phyloP scores from a whole-genome alignment of 345 rosid genomes.

The Brassica incana region DNA sequence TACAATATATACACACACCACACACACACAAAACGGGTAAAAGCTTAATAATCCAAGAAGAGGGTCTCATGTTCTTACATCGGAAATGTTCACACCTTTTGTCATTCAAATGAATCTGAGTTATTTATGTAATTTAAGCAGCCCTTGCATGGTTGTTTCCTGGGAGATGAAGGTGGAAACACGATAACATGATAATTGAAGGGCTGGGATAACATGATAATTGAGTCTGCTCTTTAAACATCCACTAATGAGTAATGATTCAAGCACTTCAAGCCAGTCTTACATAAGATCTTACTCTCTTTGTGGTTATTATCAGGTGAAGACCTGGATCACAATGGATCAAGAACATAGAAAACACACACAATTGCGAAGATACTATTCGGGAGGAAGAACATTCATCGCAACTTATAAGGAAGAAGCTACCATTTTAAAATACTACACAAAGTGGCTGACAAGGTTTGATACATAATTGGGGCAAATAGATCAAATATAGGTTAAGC shows the following conservation, averaged over 20 bases:
- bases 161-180: constrained; percentile 93
- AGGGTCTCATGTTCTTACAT: constrained; percentile 87
- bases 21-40: not conserved
- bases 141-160: constrained; percentile 89
- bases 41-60: constrained; percentile 6
- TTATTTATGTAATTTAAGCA: constrained; percentile 38
- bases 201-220: constrained; percentile 94
- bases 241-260: constrained; percentile 61
- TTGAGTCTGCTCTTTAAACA: constrained; percentile 75
- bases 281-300: too few species aligned
- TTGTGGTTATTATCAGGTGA: too few species aligned
- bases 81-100: constrained; percentile 70
- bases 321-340: too few species aligned
- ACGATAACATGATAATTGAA: constrained; percentile 37
- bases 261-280: constrained; percentile 23
- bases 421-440: too few species aligned
- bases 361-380: too few species aligned
- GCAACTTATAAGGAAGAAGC: too few species aligned
- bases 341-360: too few species aligned
- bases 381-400: too few species aligned
- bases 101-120: constrained; percentile 2
- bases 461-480: too few species aligned
- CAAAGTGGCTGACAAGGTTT: too few species aligned
- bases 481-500: too few species aligned
- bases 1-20: not conserved